These are phyloP conservation scores for Cardamine resedifolia DNA, from an alignment of 345 rosid species.

Conservation along the genomic window DNA sequence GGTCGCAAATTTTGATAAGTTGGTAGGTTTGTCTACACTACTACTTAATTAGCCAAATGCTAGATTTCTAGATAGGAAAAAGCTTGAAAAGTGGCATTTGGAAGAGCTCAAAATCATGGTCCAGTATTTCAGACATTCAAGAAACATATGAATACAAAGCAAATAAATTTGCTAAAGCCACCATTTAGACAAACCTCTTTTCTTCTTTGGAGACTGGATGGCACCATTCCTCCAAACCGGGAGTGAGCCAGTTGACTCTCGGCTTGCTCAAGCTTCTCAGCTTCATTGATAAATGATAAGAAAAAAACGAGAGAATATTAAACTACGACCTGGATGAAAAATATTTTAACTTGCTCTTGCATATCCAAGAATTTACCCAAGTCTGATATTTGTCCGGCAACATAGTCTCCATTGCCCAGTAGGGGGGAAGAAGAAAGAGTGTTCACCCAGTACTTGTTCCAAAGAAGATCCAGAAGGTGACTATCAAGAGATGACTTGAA, in stretches of 20 bases:
- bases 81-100: constrained; percentile 2
- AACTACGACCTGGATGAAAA: background rate
- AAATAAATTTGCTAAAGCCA: too few relatives aligned
- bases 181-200: constrained; percentile 77
- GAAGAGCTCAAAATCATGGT: constrained; percentile 6
- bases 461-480: constrained; percentile 73
- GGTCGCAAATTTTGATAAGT: background rate
- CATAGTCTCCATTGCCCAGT: constrained; percentile 96
- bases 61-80: background rate
- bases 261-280: constrained; percentile 98
- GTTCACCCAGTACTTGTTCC: constrained; percentile 21
- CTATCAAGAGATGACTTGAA: constrained; percentile 96
- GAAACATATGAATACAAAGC: too few relatives aligned
- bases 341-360: background rate
- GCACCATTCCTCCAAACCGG: constrained; percentile 63
- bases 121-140: constrained; percentile 11
- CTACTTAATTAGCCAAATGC: background rate
- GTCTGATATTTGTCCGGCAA: constrained; percentile 98
- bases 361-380: constrained; percentile 69
- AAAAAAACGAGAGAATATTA: background rate
- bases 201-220: constrained; percentile 68
- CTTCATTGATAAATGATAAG: constrained; percentile 44
- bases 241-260: constrained; percentile 90
- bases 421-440: constrained; percentile 86
- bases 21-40: background rate